These are phyloP conservation scores for Xylaria palmicola DNA, from an alignment of 495 filamentous ascomycete genomes.

Conservation along the genomic window DNA sequence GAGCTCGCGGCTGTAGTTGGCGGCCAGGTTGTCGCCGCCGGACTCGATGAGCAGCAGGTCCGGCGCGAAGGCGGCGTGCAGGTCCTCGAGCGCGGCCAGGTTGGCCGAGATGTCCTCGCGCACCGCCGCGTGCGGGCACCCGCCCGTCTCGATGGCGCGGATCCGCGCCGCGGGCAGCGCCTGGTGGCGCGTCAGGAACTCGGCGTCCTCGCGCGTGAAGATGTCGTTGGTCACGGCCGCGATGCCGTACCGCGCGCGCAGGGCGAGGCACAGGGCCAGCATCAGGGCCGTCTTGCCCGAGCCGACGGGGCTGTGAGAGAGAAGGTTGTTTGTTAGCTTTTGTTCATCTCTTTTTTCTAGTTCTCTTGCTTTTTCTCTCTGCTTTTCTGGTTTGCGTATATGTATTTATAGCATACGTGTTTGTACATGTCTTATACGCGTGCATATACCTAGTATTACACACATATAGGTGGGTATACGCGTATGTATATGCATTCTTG, in stretches of 20 bases:
- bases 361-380: neutral
- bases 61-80: constrained; percentile 76
- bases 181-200: constrained; percentile 85
- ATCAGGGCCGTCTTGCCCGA: constrained; percentile 97
- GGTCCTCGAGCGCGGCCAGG: constrained; percentile 83
- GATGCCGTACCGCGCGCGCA: constrained; percentile 76
- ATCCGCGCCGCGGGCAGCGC: constrained; percentile 83
- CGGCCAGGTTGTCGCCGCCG: constrained; percentile 94
- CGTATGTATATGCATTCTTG: neutral
- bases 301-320: constrained; percentile 77
- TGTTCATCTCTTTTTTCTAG: neutral
- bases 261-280: constrained; percentile 79
- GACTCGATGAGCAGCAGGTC: constrained; percentile 86
- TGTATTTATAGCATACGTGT: too few relatives aligned
- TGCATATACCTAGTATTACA: too few relatives aligned
- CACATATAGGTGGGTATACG: neutral
- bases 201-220: constrained; percentile 97
- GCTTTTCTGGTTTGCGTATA: neutral
- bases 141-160: constrained; percentile 94
- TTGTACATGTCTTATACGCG: too few relatives aligned
- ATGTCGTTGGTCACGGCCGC: constrained; percentile 99
- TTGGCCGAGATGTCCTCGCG: constrained; percentile 96
- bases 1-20: constrained; percentile 90
- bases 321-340: constrained; percentile 20
- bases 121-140: constrained; percentile 95